Conservation (phyloP, 257 asterid genomes). For the Solanum dulcamara region DNA sequence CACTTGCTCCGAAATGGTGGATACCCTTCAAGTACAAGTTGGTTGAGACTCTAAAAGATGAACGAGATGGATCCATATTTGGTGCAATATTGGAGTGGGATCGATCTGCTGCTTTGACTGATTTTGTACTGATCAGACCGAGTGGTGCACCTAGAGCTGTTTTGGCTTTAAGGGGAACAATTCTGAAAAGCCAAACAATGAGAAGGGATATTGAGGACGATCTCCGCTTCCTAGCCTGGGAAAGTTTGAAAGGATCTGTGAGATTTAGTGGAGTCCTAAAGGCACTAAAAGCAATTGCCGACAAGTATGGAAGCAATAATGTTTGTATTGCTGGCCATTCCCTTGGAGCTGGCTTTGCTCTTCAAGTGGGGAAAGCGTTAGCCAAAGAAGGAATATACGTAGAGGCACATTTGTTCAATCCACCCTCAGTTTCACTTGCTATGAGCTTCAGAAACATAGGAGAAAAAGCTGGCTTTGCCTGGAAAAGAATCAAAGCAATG, state of each 20-base stretch:
- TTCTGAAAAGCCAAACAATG: conserved; percentile 67
- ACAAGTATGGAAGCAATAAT: conserved; percentile 60
- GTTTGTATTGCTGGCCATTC: conserved; percentile 87
- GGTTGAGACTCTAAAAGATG: conserved; percentile 58
- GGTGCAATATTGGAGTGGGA: conserved; percentile 97
- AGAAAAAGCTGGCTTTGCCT: conserved; percentile 60
- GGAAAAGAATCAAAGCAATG: conserved; percentile 66
- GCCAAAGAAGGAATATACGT: conserved; percentile 92
- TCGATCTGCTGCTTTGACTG: conserved; percentile 76
- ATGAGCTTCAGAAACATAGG: conserved; percentile 59
- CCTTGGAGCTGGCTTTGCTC: conserved; percentile 93
- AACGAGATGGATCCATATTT: conserved; percentile 87
- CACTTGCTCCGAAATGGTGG: conserved; percentile 99
- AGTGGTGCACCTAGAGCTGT: conserved; percentile 89
- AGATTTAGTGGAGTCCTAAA: conserved; percentile 48
- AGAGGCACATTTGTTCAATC: conserved; percentile 93
- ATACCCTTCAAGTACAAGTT: conserved; percentile 83
- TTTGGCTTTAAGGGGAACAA: conserved; percentile 75
- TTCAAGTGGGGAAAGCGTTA: conserved; percentile 81
- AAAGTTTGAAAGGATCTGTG: conserved; percentile 81
- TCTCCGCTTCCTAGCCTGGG: conserved; percentile 84
- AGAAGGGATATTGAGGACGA: conserved; percentile 94
- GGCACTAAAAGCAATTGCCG: conserved; percentile 46
- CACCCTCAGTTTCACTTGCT: conserved; percentile 89
- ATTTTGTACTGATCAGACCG: conserved; percentile 63